Percentiles rank a stretch among this genome's conserved stretches.
phyloP scores from a whole-genome alignment of 208 protist species.

The Trypanosoma mega region DNA sequence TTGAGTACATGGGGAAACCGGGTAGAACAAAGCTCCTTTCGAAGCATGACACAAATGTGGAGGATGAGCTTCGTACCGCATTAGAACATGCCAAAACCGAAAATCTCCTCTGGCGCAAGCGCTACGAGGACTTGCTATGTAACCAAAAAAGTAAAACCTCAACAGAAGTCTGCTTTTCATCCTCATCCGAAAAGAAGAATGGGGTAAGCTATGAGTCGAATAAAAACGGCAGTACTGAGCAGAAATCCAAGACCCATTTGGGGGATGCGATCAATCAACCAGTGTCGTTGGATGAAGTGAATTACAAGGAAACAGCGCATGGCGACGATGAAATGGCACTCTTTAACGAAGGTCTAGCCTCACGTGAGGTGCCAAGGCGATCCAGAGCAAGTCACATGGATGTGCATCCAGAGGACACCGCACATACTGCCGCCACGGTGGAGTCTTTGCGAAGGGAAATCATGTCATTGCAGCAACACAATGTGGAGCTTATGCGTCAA shows the following conservation, averaged over 20 bases:
- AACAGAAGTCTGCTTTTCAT: not conserved
- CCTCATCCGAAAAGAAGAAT: not conserved
- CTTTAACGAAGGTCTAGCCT: too few relatives aligned
- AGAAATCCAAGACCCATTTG: too few relatives aligned
- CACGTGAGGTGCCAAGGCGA: not conserved
- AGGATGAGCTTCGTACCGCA: slow-evolving; percentile 21
- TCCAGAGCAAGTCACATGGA: not conserved
- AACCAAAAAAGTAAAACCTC: not conserved
- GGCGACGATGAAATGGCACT: too few relatives aligned
- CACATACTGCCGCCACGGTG: too few relatives aligned
- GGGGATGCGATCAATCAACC: too few relatives aligned
- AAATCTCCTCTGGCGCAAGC: slow-evolving; percentile 26
- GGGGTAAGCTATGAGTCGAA: too few relatives aligned
- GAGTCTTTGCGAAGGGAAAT: not conserved
- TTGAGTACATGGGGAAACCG: slow-evolving; percentile 17
- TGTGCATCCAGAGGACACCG: too few relatives aligned
- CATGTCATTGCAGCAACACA: not conserved
- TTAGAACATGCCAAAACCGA: slow-evolving; percentile 27
- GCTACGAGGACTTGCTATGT: slow-evolving; percentile 27
- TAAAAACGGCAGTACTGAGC: too few relatives aligned
- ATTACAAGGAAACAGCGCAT: too few relatives aligned
- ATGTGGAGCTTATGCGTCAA: slow-evolving; percentile 5
- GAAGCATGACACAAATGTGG: not conserved
- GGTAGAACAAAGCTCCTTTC: not conserved
- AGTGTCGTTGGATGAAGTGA: too few relatives aligned